phyloP scores from a whole-genome alignment of 805 yeast genomes.

The Wickerhamomyces ciferrii region DNA sequence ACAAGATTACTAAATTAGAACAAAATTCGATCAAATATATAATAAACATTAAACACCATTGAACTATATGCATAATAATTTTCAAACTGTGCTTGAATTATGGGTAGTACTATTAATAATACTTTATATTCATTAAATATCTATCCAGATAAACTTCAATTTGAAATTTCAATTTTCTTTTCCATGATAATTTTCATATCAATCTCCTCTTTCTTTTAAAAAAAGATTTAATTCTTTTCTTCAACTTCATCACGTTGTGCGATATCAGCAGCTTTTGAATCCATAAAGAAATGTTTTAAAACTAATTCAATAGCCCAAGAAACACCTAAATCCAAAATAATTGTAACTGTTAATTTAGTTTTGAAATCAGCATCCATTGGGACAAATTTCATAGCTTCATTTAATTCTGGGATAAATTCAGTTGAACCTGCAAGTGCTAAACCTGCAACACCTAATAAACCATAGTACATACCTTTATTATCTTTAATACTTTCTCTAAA shows the following conservation, averaged over 20 bases:
- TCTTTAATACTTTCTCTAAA: slow-evolving; percentile 87
- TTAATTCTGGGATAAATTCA: slow-evolving; percentile 90
- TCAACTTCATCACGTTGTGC: slow-evolving; percentile 37
- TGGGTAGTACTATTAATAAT: too few relatives aligned
- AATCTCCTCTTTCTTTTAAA: background rate
- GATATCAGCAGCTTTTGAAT: slow-evolving; percentile 88
- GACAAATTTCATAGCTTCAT: slow-evolving; percentile 88
- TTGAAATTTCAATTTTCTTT: too few relatives aligned
- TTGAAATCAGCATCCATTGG: slow-evolving; percentile 77
- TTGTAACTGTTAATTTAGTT: slow-evolving; percentile 63
- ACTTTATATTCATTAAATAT: too few relatives aligned
- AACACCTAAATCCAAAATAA: slow-evolving; percentile 70
- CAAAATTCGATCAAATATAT: too few relatives aligned
- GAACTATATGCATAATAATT: too few relatives aligned
- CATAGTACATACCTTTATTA: slow-evolving; percentile 96
- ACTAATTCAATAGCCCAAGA: slow-evolving; percentile 74
- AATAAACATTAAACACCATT: too few relatives aligned
- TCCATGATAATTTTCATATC: too few relatives aligned
- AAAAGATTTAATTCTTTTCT: background rate
- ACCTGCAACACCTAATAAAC: slow-evolving; percentile 84
- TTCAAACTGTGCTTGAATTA: too few relatives aligned
- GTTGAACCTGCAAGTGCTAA: slow-evolving; percentile 90
- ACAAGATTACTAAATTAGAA: too few relatives aligned
- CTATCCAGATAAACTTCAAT: too few relatives aligned
- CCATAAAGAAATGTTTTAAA: slow-evolving; percentile 85